Base-by-base conservation (phyloP, 164 flowering plant genomes). In the Magnolia changhungtana region DNA sequence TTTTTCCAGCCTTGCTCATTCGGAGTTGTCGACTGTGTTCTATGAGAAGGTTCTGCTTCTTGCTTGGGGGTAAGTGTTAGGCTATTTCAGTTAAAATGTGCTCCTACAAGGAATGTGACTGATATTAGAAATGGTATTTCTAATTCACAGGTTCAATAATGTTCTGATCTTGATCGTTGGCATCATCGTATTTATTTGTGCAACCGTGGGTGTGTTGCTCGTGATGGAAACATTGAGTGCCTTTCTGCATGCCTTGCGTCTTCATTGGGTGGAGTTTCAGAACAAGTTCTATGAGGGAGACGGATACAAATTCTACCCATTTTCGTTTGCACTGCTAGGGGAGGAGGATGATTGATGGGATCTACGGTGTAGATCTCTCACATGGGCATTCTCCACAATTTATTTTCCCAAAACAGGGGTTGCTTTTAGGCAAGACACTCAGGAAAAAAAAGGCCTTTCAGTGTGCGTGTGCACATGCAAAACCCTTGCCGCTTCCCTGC, bases 181-280 rank as follows among this genome's bases (percentile, higher is more conserved):
- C 78, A 83, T 91, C 81, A 82, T 94, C 19, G 87, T 96, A 72
- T 96, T 94, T 69, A 75, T 94, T 75, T 92, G 67, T 71, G 99
- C 98, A 2, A 96, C 98, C 5, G 92, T 96, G 5, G 99, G 98
- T 2, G 99, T 96, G 71, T 78, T 96, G 82, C 88, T 96, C 11
- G 95, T 96, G 74, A 96, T 96, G 99, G 99, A 96, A 83, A 92
- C 99, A 3, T 86, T 96, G 7, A 94, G 98, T 83, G 99, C 99
- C 31, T 96, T 96, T 85, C 86, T 96, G 1, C 99, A 96, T 55
- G 99, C 99, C 1, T 73, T 96, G 81, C 88, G 99, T 23, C 98
- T 96, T 85, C 99, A 96, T 80, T 96, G 98, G 98, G 99, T 96
- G 51, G 99, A 96, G 84, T 96, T 90, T 84, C 94, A 90, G 82